Conservation (phyloP, 2,329 filamentous ascomycete genomes). For the Phaeoacremonium minimum region DNA sequence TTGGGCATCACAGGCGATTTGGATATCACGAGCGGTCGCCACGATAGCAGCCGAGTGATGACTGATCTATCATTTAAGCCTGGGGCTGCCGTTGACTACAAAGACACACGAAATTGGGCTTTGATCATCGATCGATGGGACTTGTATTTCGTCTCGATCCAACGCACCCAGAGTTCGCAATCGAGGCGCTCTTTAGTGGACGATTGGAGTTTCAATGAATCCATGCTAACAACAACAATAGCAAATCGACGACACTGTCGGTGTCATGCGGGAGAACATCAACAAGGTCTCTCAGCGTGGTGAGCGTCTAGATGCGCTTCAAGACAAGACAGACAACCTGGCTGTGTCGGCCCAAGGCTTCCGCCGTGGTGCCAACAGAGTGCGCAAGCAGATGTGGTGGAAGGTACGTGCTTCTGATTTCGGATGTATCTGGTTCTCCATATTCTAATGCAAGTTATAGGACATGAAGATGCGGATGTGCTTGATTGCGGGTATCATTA, state of each 20-base stretch:
- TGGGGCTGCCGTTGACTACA: too few relatives aligned
- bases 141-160: too few relatives aligned
- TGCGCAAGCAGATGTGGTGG: constrained; percentile 99
- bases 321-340: constrained; percentile 93
- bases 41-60: too few relatives aligned
- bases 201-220: too few relatives aligned
- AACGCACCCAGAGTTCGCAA: too few relatives aligned
- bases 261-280: constrained; percentile 96
- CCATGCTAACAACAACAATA: too few relatives aligned
- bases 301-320: constrained; percentile 78
- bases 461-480: constrained; percentile 99
- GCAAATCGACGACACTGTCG: constrained; percentile 97
- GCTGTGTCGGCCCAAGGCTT: constrained; percentile 92
- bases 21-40: too few relatives aligned
- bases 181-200: too few relatives aligned
- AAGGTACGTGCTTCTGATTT: constrained; percentile 45
- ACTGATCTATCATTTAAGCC: too few relatives aligned
- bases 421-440: constrained; percentile 4
- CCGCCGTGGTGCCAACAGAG: constrained; percentile 91
- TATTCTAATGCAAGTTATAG: constrained; percentile 19
- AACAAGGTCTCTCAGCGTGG: constrained; percentile 94
- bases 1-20: too few relatives aligned
- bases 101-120: too few relatives aligned
- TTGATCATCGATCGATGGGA: too few relatives aligned
- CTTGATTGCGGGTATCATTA: constrained; percentile 83